Evolutionary conservation across 2,329 filamentous ascomycete species (phyloP), one percentile per base, ranked within the genome.

Genomic region (Biscogniauxia marginata): DNA sequence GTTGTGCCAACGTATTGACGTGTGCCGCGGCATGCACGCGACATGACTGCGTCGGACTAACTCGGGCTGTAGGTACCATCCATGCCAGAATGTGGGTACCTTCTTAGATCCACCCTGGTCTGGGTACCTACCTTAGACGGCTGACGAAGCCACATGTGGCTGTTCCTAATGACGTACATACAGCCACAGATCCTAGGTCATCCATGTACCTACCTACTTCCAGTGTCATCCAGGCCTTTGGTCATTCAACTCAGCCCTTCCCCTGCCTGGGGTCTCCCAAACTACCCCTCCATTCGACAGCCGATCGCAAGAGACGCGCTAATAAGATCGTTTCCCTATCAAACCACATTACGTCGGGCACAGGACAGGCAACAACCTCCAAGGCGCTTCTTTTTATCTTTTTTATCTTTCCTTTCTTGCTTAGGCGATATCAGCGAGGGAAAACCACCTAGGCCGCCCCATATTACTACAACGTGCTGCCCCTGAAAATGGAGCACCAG

Each of bases 401-500:
- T 39, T 39, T 16, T 39, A 11, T 16, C 30, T n/a, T n/a, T 39
- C 30, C 11, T 39, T 39, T 25, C 24, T 25, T n/a, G n/a, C n/a
- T n/a, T n/a, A n/a, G n/a, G n/a, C n/a, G n/a, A n/a, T n/a, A n/a
- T n/a, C n/a, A n/a, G n/a, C n/a, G n/a, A n/a, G n/a, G n/a, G n/a
- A n/a, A n/a, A n/a, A n/a, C n/a, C n/a, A n/a, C n/a, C n/a, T n/a
- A n/a, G n/a, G n/a, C n/a, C n/a, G n/a, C n/a, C n/a, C n/a, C n/a
- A n/a, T n/a, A n/a, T n/a, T n/a, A n/a, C n/a, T n/a, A n/a, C n/a
- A n/a, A n/a, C n/a, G n/a, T n/a, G n/a, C n/a, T n/a, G n/a, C n/a
- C n/a, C 19, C 7, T 39, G 59, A 63, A 57, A 47, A 83, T 82
- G 79, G 79, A 82, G 56, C 75, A 77, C 58, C 77, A 78, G 56